Evolutionary conservation across 352 stramenopile species (phyloP).

Genomic region (Phytophthora lateralis): DNA sequence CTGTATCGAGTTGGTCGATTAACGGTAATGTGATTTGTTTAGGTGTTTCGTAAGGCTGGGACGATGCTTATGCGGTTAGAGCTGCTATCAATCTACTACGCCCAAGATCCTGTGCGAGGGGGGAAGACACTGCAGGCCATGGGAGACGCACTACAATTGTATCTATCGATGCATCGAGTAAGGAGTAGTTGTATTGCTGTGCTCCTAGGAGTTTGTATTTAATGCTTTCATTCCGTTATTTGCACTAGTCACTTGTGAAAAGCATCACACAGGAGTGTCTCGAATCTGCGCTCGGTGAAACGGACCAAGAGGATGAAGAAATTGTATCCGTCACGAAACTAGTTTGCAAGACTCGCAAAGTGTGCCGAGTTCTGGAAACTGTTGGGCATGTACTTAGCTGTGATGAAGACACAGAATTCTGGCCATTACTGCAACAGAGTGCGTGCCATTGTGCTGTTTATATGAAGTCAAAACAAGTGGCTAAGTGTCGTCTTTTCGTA

Average conservation of each 20-base stretch:
- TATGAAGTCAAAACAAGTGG: not conserved
- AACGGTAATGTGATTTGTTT: not conserved
- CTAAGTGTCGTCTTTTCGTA: constrained; percentile 12
- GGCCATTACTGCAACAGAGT: constrained; percentile 51
- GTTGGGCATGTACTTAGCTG: constrained; percentile 42
- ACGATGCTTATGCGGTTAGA: constrained; percentile 68
- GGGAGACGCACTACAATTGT: constrained; percentile 54
- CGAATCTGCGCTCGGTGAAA: constrained; percentile 7
- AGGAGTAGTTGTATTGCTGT: not conserved
- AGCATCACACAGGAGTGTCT: constrained; percentile 26
- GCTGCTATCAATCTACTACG: constrained; percentile 63
- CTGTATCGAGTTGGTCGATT: not conserved
- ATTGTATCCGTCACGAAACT: constrained; percentile 38
- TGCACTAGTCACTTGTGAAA: constrained; percentile 25
- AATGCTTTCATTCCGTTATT: constrained; percentile 13
- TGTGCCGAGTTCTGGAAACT: constrained; percentile 38
- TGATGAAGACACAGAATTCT: constrained; percentile 35
- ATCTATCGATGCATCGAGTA: constrained; percentile 62
- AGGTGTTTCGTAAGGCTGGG: constrained; percentile 61
- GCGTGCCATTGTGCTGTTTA: constrained; percentile 1
- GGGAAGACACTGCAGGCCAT: constrained; percentile 72
- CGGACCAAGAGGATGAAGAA: constrained; percentile 17
- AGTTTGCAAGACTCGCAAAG: constrained; percentile 38
- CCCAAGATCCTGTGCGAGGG: constrained; percentile 61
- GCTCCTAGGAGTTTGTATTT: not conserved